Base-by-base conservation (phyloP, 768 basidiomycete species). In the Phylloporus sp. region DNA sequence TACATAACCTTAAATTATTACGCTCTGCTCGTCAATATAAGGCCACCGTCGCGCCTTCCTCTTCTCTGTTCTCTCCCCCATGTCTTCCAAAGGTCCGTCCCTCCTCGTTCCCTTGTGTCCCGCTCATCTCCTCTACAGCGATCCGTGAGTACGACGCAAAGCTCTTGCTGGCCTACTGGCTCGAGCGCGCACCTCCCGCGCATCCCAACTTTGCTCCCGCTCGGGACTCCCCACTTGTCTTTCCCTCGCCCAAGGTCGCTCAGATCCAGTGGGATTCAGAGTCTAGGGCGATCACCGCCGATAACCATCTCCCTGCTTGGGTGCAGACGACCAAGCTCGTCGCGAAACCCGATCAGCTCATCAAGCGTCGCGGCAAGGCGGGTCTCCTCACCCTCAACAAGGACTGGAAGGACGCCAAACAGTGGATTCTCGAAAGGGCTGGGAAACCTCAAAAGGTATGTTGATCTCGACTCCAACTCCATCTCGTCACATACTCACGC, bases 91-190 rank as follows among this genome's bases (percentile, higher is more conserved):
- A 64, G 66, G 66, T 69, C 3, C 2, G 65, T 57, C 39, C 38
- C 15, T 29, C 27, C 8, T 28, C 36, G 44, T 29, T 34, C 12
- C 4, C n/a, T 7, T 5, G 3, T 11, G 6, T 40, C 6, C 5
- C 24, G 11, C 57, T 65, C 18, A 62, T 45, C 43, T 1, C 18
- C 20, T 49, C n/a, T 20, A 28, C 41, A 85, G 84, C 87, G 61
- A 95, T 97, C 76, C 88, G 91, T 68, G 94, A 97, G 80, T 98
- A 93, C 80, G 95, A 99, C 70, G 95, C 95, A 60, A 99, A 98
- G 79, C 90, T 97, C 61, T 81, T 98, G 59, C 79, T 98, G 27
- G 91, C 94, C 34, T 97, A 97, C 80, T 97, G 94, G 94, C 86
- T 98, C 57, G 84, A 90, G 71, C 85, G 93, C 56, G 88, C 93